Base-by-base conservation (phyloP, 23 red algal genomes). In the Agarophyton chilense region DNA sequence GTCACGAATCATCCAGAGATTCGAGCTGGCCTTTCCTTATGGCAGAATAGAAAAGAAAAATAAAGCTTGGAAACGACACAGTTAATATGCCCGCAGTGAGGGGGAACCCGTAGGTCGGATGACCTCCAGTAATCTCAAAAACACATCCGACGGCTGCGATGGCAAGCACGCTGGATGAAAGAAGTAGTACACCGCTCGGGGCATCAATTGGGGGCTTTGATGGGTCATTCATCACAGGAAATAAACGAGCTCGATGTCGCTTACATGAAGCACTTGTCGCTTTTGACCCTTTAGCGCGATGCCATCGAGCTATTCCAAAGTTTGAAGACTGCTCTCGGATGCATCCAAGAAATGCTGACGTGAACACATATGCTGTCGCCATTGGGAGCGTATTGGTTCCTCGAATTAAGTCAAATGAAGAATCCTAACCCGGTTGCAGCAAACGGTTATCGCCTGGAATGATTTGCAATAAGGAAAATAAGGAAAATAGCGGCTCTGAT, bases 121-220 rank as follows among this genome's bases (percentile, higher is more conserved):
- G 74, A 78, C 97, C 95, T 44, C 81, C 84, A 7, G 35, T 29
- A 54, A 99, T 68, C 56, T 99, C 97, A 72, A 99, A 99, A 49
- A 99, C 84, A 83, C 85, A 99, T 34, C 97, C 97, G 4, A 99
- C 68, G 53, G 73, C 52, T 26, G 97, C 97, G 68, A 99, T 99
- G 10, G 97, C 97, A 77, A 96, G 52, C 29, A 99, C 79, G 28
- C 84, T 94, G 22, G 97, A 99, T 51, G 75, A 54, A 28, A 79
- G 39, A n/a, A 98, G 78, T 12, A 98, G 83, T 21, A 94, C 79
- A 17, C 84, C 78, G 33, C 80, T 87, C 13, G 95, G 95, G 19
- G 85, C 85, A 89, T 89, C 34, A 39, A 89, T 89, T 21, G 85
- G 85, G 7, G 85, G 51, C 53, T 74, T 74, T 36, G 60, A 12